Evolutionary conservation across 1,284 basidiomycete species (phyloP), one percentile per base, ranked within the genome.

Genomic region (Porogramme epimiltina): DNA sequence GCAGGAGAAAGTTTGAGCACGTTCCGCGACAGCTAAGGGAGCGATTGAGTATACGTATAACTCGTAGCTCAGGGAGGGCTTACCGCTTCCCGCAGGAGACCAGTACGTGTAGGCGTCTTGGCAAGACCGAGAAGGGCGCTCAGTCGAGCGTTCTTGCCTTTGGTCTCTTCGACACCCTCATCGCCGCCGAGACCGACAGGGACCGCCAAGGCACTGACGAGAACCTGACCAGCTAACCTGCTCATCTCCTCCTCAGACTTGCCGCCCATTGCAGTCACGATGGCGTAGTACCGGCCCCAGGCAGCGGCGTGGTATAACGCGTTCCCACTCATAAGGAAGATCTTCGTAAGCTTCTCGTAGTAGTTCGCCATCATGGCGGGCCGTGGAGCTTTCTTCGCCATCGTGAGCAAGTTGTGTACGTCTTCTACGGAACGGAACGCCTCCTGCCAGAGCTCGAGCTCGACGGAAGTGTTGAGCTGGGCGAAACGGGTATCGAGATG

Each of bases 291-390:
- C 51, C 91, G 81, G 52, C 90, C 87, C 93, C 95, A 98, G 0
- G 97, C 94, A 19, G 96, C 95, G 51, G 97, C 96, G 70, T 99
- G 96, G 76, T 96, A 99, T 36, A 99, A 79, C 15, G 92, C 87
- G 69, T 95, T 96, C 4, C 91, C 92, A 60, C 93, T 95, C 73
- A 93, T 93, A 62, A 93, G 77, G 73, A 99, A 99, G 65, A 99
- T 98, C 65, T 91, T 89, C 41, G 95, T 93, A 58, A 98, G 85
- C 76, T 98, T 98, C 72, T 98, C 95, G 75, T 98, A 99, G 75
- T 98, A 99, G 70, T 94, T 95, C 56, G 95, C 95, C 96, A 99
- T 98, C 93, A 98, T 98, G 6, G 88, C 81, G 0, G 94, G 93
- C 37, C 91, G 86, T 5, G 94, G 92, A 0, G 89, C 85, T 73